Percentiles rank a stretch among this genome's conserved stretches.
phyloP scores from a whole-genome alignment of 2,329 filamentous ascomycete species.

The Xylariales sp. region DNA sequence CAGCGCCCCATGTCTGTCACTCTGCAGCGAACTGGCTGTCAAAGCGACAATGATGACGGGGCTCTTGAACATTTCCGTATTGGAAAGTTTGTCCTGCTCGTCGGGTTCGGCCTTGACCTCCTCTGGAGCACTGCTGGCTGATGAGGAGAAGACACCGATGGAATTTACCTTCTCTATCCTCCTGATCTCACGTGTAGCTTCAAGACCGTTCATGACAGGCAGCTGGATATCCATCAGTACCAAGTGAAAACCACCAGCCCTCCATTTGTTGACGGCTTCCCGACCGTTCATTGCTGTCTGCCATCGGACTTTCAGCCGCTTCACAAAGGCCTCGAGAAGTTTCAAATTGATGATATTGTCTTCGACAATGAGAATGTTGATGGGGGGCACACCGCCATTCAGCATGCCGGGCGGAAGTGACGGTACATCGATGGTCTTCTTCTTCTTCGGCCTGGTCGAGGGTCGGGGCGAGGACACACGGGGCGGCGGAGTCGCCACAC shows the following conservation, averaged over 20 bases:
- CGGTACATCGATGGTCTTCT: slow-evolving; percentile 41
- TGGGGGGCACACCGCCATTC: slow-evolving; percentile 82
- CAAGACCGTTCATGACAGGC: slow-evolving; percentile 91
- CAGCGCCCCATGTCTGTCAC: slow-evolving; percentile 89
- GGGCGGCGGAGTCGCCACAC: slow-evolving; percentile 50
- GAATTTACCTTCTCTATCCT: slow-evolving; percentile 84
- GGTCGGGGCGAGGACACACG: slow-evolving; percentile 45
- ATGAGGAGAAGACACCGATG: slow-evolving; percentile 84
- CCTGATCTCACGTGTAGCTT: slow-evolving; percentile 92
- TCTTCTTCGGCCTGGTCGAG: slow-evolving; percentile 46
- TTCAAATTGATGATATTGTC: slow-evolving; percentile 98
- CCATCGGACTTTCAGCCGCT: slow-evolving; percentile 91
- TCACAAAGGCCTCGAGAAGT: slow-evolving; percentile 91
- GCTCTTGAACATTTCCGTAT: slow-evolving; percentile 77
- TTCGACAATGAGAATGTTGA: slow-evolving; percentile 96
- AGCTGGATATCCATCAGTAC: slow-evolving; percentile 99
- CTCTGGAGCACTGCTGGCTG: slow-evolving; percentile 49
- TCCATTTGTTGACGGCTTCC: slow-evolving; percentile 92
- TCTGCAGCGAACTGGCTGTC: slow-evolving; percentile 90
- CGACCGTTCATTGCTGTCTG: slow-evolving; percentile 94
- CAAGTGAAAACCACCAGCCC: slow-evolving; percentile 85
- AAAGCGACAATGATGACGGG: slow-evolving; percentile 97
- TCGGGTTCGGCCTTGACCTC: slow-evolving; percentile 43
- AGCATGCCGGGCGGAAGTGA: slow-evolving; percentile 60
- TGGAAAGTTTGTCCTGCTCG: slow-evolving; percentile 65